Percentiles rank a stretch among this genome's conserved stretches.
These are phyloP conservation scores for Hippophae rhamnoides DNA, from an alignment of 306 rosid genomes.

Conservation along the genomic window DNA sequence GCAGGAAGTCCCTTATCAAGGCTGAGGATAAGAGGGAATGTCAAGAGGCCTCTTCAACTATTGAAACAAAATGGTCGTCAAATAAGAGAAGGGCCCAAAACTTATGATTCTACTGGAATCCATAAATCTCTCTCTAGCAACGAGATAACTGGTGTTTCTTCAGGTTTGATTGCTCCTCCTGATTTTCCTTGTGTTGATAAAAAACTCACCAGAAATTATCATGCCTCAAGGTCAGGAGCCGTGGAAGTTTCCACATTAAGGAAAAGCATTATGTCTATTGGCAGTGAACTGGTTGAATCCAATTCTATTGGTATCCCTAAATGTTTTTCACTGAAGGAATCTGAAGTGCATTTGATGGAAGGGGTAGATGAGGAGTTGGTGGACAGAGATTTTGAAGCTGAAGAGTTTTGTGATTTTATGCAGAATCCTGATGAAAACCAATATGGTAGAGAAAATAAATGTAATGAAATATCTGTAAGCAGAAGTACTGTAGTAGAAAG, in stretches of 20 bases:
- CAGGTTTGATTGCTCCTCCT: slow-evolving; percentile 10
- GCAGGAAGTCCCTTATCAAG: slow-evolving; percentile 23
- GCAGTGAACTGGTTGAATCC: slow-evolving; percentile 11
- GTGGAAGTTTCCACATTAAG: slow-evolving; percentile 17
- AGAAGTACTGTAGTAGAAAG: slow-evolving; percentile 14
- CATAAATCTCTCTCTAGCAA: slow-evolving; percentile 9
- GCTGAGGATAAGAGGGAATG: slow-evolving; percentile 14
- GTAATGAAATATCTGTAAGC: slow-evolving; percentile 17
- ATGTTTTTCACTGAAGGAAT: slow-evolving; percentile 13
- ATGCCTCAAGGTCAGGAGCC: slow-evolving; percentile 14
- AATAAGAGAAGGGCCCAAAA: slow-evolving; percentile 17
- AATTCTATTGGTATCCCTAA: slow-evolving; percentile 14
- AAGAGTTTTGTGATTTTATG: slow-evolving; percentile 23
- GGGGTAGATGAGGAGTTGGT: slow-evolving; percentile 17
- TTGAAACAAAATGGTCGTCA: slow-evolving; percentile 15
- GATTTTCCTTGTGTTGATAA: slow-evolving; percentile 11
- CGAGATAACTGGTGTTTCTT: slow-evolving; percentile 12
- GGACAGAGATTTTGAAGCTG: slow-evolving; percentile 18
- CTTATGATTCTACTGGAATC: slow-evolving; percentile 9
- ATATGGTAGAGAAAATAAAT: slow-evolving; percentile 19
- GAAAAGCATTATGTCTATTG: slow-evolving; percentile 12
- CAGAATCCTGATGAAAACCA: slow-evolving; percentile 22
- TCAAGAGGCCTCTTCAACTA: slow-evolving; percentile 16
- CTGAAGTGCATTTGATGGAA: slow-evolving; percentile 13
- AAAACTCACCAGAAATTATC: slow-evolving; percentile 18